These are phyloP conservation scores for Coemansia sp. DNA, from an alignment of 192 early-diverging fungal species.

Conservation along the genomic window DNA sequence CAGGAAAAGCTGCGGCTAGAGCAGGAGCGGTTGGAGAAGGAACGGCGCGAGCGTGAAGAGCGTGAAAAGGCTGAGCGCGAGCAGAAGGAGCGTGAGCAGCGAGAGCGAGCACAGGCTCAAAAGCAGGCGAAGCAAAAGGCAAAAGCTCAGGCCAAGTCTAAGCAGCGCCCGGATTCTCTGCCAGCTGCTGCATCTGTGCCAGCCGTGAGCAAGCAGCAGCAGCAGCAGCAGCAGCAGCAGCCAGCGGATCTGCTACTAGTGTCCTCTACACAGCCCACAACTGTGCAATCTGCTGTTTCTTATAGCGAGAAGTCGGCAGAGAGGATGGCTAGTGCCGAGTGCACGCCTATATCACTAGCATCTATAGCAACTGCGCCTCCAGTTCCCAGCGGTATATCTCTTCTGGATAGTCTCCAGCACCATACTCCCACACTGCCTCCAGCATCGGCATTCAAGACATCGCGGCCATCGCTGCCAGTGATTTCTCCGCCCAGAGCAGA, in stretches of 20 bases:
- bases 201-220: background rate
- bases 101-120: slow-evolving; percentile 1
- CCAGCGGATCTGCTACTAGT: too few relatives aligned
- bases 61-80: slow-evolving; percentile 7
- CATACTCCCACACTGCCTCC: slow-evolving; percentile 11
- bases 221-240: background rate
- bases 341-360: too few relatives aligned
- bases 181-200: background rate
- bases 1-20: slow-evolving; percentile 19
- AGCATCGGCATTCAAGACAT: slow-evolving; percentile 12
- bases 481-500: slow-evolving; percentile 9
- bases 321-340: background rate
- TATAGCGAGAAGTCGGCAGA: background rate
- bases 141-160: background rate
- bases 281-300: too few relatives aligned
- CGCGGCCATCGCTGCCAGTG: slow-evolving; percentile 27
- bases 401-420: slow-evolving; percentile 23
- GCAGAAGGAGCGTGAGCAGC: slow-evolving; percentile 1
- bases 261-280: too few relatives aligned
- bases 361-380: background rate
- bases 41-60: slow-evolving; percentile 1
- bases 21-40: slow-evolving; percentile 19
- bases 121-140: slow-evolving; percentile 2
- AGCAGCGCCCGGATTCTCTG: slow-evolving; percentile 3
- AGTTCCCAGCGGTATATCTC: slow-evolving; percentile 13